These are phyloP conservation scores for Penicillium verhagenii DNA, from an alignment of 495 filamentous ascomycete species.

Conservation along the genomic window DNA sequence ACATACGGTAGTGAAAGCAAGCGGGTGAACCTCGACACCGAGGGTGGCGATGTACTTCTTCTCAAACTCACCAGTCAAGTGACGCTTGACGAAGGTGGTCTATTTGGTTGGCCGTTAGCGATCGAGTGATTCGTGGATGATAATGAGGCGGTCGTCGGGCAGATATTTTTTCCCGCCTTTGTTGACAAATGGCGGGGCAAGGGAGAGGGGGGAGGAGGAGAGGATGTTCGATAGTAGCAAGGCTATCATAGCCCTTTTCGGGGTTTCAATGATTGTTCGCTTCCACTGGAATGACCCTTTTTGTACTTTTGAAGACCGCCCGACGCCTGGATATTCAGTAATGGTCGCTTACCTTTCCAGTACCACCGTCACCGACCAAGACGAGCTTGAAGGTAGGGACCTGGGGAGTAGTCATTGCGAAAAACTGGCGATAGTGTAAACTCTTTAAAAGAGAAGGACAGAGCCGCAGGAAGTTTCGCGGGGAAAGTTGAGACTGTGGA, in stretches of 20 bases:
- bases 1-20: conserved; percentile 88
- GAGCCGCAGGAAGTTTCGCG: background rate
- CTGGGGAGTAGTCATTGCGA: conserved; percentile 59
- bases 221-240: conserved; percentile 9
- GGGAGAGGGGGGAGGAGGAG: conserved; percentile 4
- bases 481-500: conserved; percentile 10
- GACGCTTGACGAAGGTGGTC: conserved; percentile 99
- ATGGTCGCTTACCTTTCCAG: conserved; percentile 79
- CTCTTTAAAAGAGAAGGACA: conserved; percentile 2
- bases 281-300: background rate
- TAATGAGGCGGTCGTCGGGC: conserved; percentile 23
- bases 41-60: conserved; percentile 99
- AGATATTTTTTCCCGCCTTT: conserved; percentile 27
- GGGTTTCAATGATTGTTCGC: conserved; percentile 2
- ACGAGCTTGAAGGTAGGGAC: conserved; percentile 97
- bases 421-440: conserved; percentile 27
- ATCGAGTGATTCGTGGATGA: conserved; percentile 15
- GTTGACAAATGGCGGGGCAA: conserved; percentile 34
- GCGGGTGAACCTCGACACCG: conserved; percentile 98
- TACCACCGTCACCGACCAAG: conserved; percentile 99
- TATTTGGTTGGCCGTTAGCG: conserved; percentile 45
- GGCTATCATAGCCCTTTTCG: conserved; percentile 1
- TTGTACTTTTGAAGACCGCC: background rate
- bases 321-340: conserved; percentile 8
- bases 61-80: conserved; percentile 99